Evolutionary conservation across 2,329 filamentous ascomycete species (phyloP), one percentile per base, ranked within the genome.

Genomic region (Hypoxylon sp.): DNA sequence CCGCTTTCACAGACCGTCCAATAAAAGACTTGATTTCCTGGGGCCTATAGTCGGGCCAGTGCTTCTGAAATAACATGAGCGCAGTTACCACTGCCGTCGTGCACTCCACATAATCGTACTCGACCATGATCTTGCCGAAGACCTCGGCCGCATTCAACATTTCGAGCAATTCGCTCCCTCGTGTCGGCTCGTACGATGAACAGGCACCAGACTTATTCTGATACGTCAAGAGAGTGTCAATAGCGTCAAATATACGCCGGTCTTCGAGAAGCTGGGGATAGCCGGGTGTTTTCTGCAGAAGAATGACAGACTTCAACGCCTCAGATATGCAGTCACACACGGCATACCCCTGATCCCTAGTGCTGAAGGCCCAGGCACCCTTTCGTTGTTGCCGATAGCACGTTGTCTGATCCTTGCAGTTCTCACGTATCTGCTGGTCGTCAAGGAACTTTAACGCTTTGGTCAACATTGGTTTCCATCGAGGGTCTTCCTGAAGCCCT

Each of bases 91-190:
- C 94, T 0, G 96, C 94, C 2, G 96, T 98, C 0, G 96, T 99
- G 83, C 96, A 99, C 80, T 99, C 96, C 0, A 95, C 94, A 77
- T 99, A 98, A 79, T 97, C 94, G 79, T 99, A 99, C 78, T 98
- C 95, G 59, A 99, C 91, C 96, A 99, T 99, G 82, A 99, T 99
- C 19, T 91, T 88, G 13, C 94, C 94, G 79, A 99, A 99, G 0
- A 99, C 94, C 79, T 99, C 96, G 1, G 96, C 96, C 0, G 95
- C 95, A 76, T 99, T 99, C 47, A 99, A 87, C 78, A 90, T 86
- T 80, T 99, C 96, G 72, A 98, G 80, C 72, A 87, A 88, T 72
- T 92, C 86, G 9, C 92, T 91, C 1, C 92, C 95, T 26, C 96
- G 89, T 1, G 91, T 91, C 1, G 88, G 88, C 78, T 99, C 96